Evolutionary conservation across 306 rosid genomes (phyloP), one percentile per base, ranked within the genome.

Genomic region (Quercus dentata): DNA sequence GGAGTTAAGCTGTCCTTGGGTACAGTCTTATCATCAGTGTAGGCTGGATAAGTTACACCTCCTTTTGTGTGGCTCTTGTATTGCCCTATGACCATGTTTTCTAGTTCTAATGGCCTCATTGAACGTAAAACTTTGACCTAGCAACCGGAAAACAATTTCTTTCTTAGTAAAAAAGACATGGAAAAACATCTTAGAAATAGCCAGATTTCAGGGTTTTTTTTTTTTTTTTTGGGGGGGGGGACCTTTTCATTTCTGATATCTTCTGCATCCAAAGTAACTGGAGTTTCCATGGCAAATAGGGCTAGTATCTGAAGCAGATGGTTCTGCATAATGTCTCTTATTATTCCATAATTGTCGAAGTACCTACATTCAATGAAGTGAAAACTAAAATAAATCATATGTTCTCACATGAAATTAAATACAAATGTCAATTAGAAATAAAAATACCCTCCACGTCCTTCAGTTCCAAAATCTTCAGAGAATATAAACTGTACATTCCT

Each of bases 181-280:
- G 46, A 20, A 38, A 69, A 70, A 58, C 25, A 49, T 56, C 46
- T 33, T 18, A 67, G 52, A 33, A 67, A 31, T 19, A 19, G 52
- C 27, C 25, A 35, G 17, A 35, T 18, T 19, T 7, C 25, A 33
- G 18, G 27, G n/a, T n/a, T n/a, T n/a, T n/a, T 19, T 28, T 1
- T 21, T 59, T 23, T 0, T 59, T 21, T 20, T 57, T 57, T 6
- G 11, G 18, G 55, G 44, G 74, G 73, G 70, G 28, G 79, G 30
- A 93, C 98, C 97, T 94, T 94, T 83, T 94, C 98, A 78, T 94
- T 94, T 87, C 98, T 86, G 76, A 94, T 94, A 84, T 94, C 98
- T 83, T 94, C 98, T 5, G 97, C 98, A 81, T 86, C 97, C 90
- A 94, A 86, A 85, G 94, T 91, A 86, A 94, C 97, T 69, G 98